Percentiles rank a stretch among this genome's conserved stretches.
These are phyloP conservation scores for Panicum hallii DNA, from an alignment of 202 grass and related monocot genomes.

Conservation along the genomic window DNA sequence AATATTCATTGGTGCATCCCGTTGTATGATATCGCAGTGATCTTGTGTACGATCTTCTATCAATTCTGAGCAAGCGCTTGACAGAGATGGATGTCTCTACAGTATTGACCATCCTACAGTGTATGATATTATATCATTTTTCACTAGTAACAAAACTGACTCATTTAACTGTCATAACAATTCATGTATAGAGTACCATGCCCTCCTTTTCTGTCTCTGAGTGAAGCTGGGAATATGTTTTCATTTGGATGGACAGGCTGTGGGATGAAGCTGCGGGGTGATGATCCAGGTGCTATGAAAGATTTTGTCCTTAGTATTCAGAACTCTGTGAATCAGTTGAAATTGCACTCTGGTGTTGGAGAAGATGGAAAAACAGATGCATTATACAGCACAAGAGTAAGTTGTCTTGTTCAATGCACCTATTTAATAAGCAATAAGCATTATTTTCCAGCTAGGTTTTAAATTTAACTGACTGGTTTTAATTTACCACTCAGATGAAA, in stretches of 20 bases:
- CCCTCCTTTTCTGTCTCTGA: constrained; percentile 24
- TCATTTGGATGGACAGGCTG: constrained; percentile 62
- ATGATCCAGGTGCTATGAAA: constrained; percentile 88
- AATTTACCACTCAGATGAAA: constrained; percentile 72
- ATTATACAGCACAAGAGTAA: constrained; percentile 80
- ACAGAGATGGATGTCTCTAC: constrained; percentile 85
- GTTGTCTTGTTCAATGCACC: constrained; percentile 34
- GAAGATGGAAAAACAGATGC: constrained; percentile 55
- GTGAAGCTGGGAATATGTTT: constrained; percentile 20
- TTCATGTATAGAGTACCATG: constrained; percentile 8
- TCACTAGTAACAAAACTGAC: constrained; percentile 1
- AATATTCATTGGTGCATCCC: constrained; percentile 10
- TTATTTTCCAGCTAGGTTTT: constrained; percentile 34
- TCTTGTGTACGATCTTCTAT: constrained; percentile 89
- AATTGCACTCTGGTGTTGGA: constrained; percentile 46
- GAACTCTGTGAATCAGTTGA: constrained; percentile 71
- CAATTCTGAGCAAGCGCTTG: constrained; percentile 68
- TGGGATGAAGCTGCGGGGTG: constrained; percentile 88
- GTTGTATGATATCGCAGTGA: constrained; percentile 59
- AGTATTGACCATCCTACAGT: constrained; percentile 75
- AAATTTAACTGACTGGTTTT: constrained; percentile 34
- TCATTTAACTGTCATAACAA: constrained; percentile 4
- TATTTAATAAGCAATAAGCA: constrained; percentile 32
- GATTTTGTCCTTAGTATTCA: constrained; percentile 85
- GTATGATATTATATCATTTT: constrained; percentile 53